Conservation (phyloP, 2,329 filamentous ascomycete species). For the Cercospora sp. region DNA sequence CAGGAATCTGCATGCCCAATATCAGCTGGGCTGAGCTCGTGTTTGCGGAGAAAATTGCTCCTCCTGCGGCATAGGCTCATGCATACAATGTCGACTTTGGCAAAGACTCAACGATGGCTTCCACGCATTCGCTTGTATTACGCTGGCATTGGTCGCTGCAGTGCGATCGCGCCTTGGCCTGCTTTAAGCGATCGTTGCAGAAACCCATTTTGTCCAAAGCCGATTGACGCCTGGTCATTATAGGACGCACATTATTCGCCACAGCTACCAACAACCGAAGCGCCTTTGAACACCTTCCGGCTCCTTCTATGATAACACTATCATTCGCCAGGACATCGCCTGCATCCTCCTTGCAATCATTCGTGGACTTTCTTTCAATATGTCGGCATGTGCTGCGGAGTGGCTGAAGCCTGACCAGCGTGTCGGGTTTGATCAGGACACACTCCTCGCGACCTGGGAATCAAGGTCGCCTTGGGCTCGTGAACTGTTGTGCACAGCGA, state of each 20-base stretch:
- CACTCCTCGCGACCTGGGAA: constrained; percentile 16
- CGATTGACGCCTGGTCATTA: not conserved
- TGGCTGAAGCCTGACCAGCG: constrained; percentile 11
- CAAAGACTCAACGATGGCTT: not conserved
- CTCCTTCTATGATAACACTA: not conserved
- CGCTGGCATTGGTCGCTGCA: not conserved
- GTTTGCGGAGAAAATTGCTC: not conserved
- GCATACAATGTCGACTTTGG: not conserved
- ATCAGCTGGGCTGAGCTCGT: not conserved
- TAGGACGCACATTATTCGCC: not conserved
- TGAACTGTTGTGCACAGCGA: constrained; percentile 25
- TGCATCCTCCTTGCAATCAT: not conserved
- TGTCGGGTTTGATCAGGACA: constrained; percentile 27
- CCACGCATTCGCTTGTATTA: not conserved
- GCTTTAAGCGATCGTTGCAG: not conserved
- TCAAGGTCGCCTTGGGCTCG: constrained; percentile 23
- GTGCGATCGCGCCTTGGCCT: not conserved
- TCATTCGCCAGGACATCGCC: not conserved
- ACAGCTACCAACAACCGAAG: not conserved
- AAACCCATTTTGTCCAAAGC: not conserved
- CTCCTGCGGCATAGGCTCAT: not conserved
- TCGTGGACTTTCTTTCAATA: constrained; percentile 1
- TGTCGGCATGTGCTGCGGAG: constrained; percentile 15
- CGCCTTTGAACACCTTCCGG: not conserved
- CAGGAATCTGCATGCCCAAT: not conserved